Conservation (phyloP, 129 eudicot genomes). For the Centrapalus pauciflorus region DNA sequence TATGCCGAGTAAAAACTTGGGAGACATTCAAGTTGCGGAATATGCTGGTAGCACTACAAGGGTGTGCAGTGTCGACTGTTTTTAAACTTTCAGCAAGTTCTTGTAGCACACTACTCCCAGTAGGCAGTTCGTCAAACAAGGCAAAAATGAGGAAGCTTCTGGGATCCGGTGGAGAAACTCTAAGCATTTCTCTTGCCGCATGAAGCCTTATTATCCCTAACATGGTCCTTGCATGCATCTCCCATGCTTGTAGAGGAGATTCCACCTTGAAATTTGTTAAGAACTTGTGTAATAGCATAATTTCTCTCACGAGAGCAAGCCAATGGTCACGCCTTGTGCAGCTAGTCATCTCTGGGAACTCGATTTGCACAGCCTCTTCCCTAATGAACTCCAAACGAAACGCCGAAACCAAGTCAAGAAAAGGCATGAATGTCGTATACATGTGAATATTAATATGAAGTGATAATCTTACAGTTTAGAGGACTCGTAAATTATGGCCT, state of each 20-base stretch:
- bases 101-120: conserved; percentile 69
- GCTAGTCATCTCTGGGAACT: conserved; percentile 91
- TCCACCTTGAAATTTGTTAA: conserved; percentile 43
- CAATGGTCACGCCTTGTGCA: conserved; percentile 97
- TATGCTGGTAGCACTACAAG: conserved; percentile 77
- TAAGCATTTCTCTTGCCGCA: conserved; percentile 92
- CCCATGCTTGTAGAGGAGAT: conserved; percentile 60
- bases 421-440: no score
- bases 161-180: conserved; percentile 77
- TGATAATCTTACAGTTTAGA: conserved; percentile 55
- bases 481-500: conserved; percentile 66
- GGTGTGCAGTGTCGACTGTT: conserved; percentile 37
- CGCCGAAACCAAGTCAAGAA: neutral
- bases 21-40: conserved; percentile 58
- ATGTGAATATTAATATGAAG: neutral
- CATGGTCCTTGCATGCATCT: conserved; percentile 83
- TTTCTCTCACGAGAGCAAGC: conserved; percentile 78
- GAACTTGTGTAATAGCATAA: conserved; percentile 64
- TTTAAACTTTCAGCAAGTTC: conserved; percentile 63
- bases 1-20: conserved; percentile 10
- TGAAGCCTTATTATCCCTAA: conserved; percentile 88
- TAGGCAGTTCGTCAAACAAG: conserved; percentile 71
- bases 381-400: conserved; percentile 29
- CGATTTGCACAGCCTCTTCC: conserved; percentile 64
- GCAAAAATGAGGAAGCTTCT: conserved; percentile 66